Evolutionary conservation across 805 yeast genomes (phyloP), one percentile per base, ranked within the genome.

Genomic region (Scheffersomyces lignosus): DNA sequence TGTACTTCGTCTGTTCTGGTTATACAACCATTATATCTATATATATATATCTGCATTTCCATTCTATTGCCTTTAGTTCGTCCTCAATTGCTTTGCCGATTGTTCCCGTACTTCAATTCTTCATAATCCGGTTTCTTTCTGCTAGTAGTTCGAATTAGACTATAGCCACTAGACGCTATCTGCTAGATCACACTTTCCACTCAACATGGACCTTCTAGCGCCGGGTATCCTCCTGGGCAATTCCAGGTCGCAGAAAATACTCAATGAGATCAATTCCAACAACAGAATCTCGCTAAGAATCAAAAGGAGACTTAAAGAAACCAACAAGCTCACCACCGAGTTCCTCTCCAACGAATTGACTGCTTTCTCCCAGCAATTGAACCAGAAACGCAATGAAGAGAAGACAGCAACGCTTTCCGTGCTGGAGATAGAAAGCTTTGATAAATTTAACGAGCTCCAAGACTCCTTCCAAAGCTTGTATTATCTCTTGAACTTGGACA

Each of bases 231-330:
- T 52, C 52, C 38, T 39, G 15, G 20, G 40, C 38, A 35, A 40
- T 24, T 31, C 49, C 18, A 36, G 48, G 38, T 29, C 46, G 14
- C 20, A 46, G 3, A 29, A 33, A 20, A 34, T 41, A 12, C 28
- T 41, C 8, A 37, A 37, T 9, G 40, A 48, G 35, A 47, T 56
- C 41, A 58, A 60, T 36, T 48, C 48, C 37, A 58, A 61, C 37
- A 68, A 66, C 40, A 51, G 62, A 4, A 59, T 62, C 13, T 52
- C 68, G 9, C 37, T 56, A 13, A 44, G 47, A 15, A 37, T 65
- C 17, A 42, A 52, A 26, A 41, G 46, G 16, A 47, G 54, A 28
- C 49, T 62, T 32, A 37, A 40, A 22, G 37, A 43, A 5, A 47
- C 61, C 37, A 55, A 60, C 37, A 41, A 33, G 15, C 38, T 40